Percentiles rank a stretch among this genome's conserved stretches.
These are phyloP conservation scores for Beta lomatogona DNA, from an alignment of 179 eudicot genomes.

Conservation along the genomic window DNA sequence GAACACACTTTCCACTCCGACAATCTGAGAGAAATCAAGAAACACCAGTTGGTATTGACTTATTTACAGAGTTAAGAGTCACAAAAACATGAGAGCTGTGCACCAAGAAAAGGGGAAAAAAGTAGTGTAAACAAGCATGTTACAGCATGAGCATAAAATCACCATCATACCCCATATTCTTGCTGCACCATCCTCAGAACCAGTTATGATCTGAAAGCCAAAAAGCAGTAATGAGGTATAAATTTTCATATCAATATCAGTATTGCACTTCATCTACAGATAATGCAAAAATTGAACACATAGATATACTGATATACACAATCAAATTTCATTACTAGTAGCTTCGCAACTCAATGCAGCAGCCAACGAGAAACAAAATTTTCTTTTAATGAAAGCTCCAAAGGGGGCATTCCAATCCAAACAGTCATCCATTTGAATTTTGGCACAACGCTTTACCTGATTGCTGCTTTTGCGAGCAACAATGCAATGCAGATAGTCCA, in stretches of 20 bases:
- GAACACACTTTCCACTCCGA: constrained; percentile 75
- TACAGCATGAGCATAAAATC: background rate
- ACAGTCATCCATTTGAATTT: background rate
- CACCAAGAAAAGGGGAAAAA: background rate
- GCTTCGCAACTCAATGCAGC: background rate
- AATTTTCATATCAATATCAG: background rate
- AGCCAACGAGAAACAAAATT: background rate
- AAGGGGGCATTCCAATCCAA: background rate
- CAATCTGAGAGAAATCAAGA: constrained; percentile 54
- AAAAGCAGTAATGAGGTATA: background rate
- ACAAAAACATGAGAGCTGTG: background rate
- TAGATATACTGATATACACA: background rate
- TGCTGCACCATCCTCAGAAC: constrained; percentile 96
- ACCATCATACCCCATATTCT: constrained; percentile 80
- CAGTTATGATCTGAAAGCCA: constrained; percentile 75
- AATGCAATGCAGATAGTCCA: constrained; percentile 80
- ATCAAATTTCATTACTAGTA: background rate
- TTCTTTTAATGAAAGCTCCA: background rate
- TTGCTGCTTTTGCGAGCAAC: constrained; percentile 60
- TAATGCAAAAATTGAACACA: background rate
- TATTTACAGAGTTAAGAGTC: background rate
- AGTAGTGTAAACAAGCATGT: background rate
- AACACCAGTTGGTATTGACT: constrained; percentile 17
- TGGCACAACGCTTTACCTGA: constrained; percentile 53
- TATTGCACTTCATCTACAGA: background rate